Evolutionary conservation across 345 rosid species (phyloP), one percentile per base, ranked within the genome.

Genomic region (Cardiospermum halicacabum): DNA sequence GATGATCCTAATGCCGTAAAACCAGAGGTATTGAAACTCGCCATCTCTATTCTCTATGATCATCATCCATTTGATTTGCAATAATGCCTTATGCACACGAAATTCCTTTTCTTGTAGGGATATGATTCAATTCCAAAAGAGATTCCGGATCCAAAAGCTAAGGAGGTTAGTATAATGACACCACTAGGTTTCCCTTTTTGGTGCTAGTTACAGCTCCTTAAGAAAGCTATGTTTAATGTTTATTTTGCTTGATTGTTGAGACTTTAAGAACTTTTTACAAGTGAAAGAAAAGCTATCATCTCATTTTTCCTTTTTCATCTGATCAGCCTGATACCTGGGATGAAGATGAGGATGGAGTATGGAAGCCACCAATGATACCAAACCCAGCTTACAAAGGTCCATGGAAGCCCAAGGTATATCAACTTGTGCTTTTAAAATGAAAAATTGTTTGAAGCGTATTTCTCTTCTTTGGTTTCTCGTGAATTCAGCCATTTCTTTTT

Each of bases 301-400:
- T 64, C 8, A 15, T 19, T 12, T 48, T 15, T 49, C 48, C 24
- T 12, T 66, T 49, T 43, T 34, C 39, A 56, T 28, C 3, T 60
- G 6, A 13, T 15, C 57, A 79, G 83, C 83, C 83, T 25, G 80
- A 75, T 32, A 73, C 53, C 60, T 79, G 83, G 83, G 83, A 79
- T 51, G 83, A 75, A 31, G 83, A 75, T 2, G 83, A 73, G 61
- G 73, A 75, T 75, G 83, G 83, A 34, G 37, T 79, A 49, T 79
- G 83, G 83, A 79, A 28, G 45, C 62, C 76, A 26, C 76, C 83
- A 53, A 79, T 36, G 75, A 59, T 75, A 30, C 83, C 80, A 13
- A 79, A 79, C 68, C 83, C 83, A 34, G 78, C 78, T 22, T 79
- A 75, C 57, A 79, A 80, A 76, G 81, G 81, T 48, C 79, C 75